Percentiles rank a stretch among this genome's conserved stretches.
Conservation (phyloP, 371 early-diverging fungal species). For the Mucor ambiguus region DNA sequence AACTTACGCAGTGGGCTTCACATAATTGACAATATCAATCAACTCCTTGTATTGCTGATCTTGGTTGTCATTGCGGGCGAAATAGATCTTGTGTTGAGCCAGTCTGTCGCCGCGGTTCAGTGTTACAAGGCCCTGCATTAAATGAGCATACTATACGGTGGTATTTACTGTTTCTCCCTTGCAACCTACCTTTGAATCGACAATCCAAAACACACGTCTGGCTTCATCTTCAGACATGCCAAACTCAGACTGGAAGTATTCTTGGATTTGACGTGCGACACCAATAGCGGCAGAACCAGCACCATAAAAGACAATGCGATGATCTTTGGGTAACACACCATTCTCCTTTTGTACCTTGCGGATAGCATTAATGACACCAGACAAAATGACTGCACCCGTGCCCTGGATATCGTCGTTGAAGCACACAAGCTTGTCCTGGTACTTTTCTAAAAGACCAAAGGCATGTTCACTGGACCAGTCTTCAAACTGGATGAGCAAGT, state of each 20-base stretch:
- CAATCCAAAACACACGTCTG: slow-evolving; percentile 80
- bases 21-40: slow-evolving; percentile 71
- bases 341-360: slow-evolving; percentile 53
- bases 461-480: slow-evolving; percentile 92
- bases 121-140: slow-evolving; percentile 67
- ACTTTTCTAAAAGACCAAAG: slow-evolving; percentile 70
- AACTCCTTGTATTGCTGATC: slow-evolving; percentile 73
- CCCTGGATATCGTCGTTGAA: slow-evolving; percentile 82
- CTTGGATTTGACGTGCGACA: slow-evolving; percentile 83
- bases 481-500: slow-evolving; percentile 89
- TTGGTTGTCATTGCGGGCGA: slow-evolving; percentile 79
- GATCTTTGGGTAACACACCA: slow-evolving; percentile 63
- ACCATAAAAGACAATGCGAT: slow-evolving; percentile 88
- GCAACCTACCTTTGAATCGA: slow-evolving; percentile 64
- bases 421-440: slow-evolving; percentile 67
- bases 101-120: slow-evolving; percentile 86
- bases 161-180: too few relatives aligned
- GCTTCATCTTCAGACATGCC: slow-evolving; percentile 75
- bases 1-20: slow-evolving; percentile 31
- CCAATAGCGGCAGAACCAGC: slow-evolving; percentile 92
- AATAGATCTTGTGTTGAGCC: slow-evolving; percentile 79
- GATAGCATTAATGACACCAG: slow-evolving; percentile 91
- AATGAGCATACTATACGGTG: not conserved
- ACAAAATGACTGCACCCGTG: slow-evolving; percentile 88
- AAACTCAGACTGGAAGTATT: slow-evolving; percentile 73